Percentiles rank a stretch among this genome's conserved stretches.
phyloP scores from a whole-genome alignment of 2,329 filamentous ascomycete species.

The Monilinia fructigena region DNA sequence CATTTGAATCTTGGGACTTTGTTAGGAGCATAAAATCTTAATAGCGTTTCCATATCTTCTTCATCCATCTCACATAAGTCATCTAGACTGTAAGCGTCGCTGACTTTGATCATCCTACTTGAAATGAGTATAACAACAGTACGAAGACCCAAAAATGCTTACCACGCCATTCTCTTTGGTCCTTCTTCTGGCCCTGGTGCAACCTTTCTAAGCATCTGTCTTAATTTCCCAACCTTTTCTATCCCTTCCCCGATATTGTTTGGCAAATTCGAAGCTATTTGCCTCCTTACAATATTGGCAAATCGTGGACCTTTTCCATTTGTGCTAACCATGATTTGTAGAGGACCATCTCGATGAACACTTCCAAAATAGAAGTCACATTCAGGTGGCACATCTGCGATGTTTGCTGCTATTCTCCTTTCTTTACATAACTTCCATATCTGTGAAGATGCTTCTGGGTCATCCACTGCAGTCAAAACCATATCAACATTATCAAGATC shows the following conservation, averaged over 20 bases:
- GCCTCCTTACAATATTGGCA: conserved; percentile 78
- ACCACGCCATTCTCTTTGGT: conserved; percentile 89
- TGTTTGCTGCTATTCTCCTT: conserved; percentile 81
- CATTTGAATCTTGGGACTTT: conserved; percentile 56
- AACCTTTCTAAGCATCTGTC: conserved; percentile 73
- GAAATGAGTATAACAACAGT: conserved; percentile 38
- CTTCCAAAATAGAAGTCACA: conserved; percentile 99
- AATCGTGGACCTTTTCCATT: conserved; percentile 94
- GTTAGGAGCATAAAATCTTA: conserved; percentile 66
- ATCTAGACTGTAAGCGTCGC: conserved; percentile 80
- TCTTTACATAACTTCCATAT: conserved; percentile 95
- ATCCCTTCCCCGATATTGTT: conserved; percentile 82
- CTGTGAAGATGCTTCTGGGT: conserved; percentile 81
- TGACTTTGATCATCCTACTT: conserved; percentile 83
- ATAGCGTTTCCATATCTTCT: conserved; percentile 78
- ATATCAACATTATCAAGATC: conserved; percentile 86
- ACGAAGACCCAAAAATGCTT: conserved; percentile 37
- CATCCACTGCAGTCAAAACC: conserved; percentile 91
- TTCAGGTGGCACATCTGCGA: conserved; percentile 93
- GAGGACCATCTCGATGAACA: conserved; percentile 87
- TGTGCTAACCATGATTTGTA: conserved; percentile 98
- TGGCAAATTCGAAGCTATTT: conserved; percentile 76
- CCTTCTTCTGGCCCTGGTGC: conserved; percentile 73
- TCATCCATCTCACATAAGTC: conserved; percentile 81
- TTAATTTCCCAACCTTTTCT: conserved; percentile 74